phyloP scores from a whole-genome alignment of 2,329 filamentous ascomycete genomes.

The Purpureocillium takamizusanense region DNA sequence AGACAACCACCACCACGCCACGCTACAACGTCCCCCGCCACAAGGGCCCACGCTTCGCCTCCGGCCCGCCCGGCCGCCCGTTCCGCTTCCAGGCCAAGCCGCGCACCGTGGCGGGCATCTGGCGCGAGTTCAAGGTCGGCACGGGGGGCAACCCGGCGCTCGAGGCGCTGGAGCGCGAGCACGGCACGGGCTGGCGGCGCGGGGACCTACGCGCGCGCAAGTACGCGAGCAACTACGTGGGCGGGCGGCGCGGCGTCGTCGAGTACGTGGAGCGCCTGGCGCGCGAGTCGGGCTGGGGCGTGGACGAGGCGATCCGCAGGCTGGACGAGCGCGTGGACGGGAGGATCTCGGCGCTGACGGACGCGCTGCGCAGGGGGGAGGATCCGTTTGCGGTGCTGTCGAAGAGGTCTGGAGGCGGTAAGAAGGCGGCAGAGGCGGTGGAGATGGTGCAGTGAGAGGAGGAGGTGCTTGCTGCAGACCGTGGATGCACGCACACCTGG shows the following conservation, averaged over 20 bases:
- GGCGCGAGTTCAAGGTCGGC: conserved; percentile 15
- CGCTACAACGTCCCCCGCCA: conserved; percentile 12
- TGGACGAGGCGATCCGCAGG: conserved; percentile 6
- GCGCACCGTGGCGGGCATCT: conserved; percentile 12
- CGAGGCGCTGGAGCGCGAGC: conserved; percentile 10
- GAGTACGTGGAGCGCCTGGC: conserved; percentile 10
- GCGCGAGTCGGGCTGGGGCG: too few species aligned
- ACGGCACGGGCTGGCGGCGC: conserved; percentile 12
- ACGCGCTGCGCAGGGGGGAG: conserved; percentile 9
- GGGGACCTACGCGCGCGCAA: conserved; percentile 11
- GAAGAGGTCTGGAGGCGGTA: neutral
- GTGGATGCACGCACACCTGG: too few species aligned
- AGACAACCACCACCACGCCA: neutral
- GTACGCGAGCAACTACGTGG: conserved; percentile 17
- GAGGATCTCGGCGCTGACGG: conserved; percentile 13
- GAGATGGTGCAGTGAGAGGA: too few species aligned
- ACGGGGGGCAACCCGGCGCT: conserved; percentile 11
- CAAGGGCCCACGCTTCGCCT: conserved; percentile 8
- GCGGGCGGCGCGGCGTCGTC: conserved; percentile 12
- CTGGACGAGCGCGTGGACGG: conserved; percentile 14
- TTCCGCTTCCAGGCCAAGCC: conserved; percentile 15
- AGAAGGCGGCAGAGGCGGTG: too few species aligned
- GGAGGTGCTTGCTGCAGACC: too few species aligned
- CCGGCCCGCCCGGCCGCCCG: conserved; percentile 6
- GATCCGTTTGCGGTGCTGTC: conserved; percentile 13